These are phyloP conservation scores for Phycomyces blakesleeanus DNA, from an alignment of 192 early-diverging fungal species.

Conservation along the genomic window DNA sequence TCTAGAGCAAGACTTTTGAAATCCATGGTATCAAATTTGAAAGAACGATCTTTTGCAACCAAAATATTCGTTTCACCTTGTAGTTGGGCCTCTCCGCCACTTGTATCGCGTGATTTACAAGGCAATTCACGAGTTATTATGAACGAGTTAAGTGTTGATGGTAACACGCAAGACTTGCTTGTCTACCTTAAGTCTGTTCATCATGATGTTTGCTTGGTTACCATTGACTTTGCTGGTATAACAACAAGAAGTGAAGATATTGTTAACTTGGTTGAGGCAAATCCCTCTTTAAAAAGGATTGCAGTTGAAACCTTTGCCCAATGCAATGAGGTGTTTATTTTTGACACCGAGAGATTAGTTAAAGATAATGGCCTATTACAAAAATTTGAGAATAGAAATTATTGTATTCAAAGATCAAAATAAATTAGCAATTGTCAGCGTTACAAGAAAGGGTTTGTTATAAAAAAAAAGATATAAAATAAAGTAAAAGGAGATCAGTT, in stretches of 20 bases:
- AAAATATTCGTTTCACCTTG: neutral
- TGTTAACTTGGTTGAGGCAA: neutral
- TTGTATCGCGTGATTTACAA: slow-evolving; percentile 4
- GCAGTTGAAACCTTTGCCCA: slow-evolving; percentile 5
- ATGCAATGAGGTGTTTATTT: slow-evolving; percentile 6
- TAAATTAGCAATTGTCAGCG: neutral
- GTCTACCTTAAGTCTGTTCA: neutral
- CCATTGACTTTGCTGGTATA: no score
- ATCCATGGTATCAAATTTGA: neutral
- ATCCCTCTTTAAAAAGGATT: slow-evolving; percentile 4
- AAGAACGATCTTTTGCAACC: neutral
- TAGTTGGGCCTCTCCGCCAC: neutral
- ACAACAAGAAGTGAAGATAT: slow-evolving; percentile 8
- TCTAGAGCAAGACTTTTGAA: neutral
- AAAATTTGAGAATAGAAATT: slow-evolving; percentile 3
- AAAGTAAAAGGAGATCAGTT: no score
- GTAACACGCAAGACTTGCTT: slow-evolving; percentile 1
- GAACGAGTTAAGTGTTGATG: neutral
- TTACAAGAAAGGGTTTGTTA: no score
- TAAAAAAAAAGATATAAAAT: no score
- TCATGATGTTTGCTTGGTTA: neutral
- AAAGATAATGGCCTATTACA: neutral
- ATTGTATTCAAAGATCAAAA: slow-evolving; percentile 5
- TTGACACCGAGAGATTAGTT: neutral
- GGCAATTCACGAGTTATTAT: neutral